A percentile compares a stretch with the other conserved stretches of the same genome.
Evolutionary conservation across 192 early-diverging fungal genomes (phyloP).

Genomic region (Podila epigama): DNA sequence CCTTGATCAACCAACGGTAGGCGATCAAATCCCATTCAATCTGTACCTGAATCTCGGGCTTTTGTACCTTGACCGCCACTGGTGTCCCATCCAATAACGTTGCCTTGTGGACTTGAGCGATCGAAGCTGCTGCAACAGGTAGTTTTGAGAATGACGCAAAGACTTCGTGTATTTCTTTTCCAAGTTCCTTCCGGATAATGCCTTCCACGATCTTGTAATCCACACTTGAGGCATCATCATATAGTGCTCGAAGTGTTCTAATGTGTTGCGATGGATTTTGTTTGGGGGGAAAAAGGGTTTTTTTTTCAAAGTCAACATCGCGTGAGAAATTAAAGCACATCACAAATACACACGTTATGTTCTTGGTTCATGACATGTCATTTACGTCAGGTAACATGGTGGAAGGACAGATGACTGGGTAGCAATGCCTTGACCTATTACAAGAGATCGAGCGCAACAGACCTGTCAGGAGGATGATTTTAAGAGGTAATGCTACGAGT

Average conservation of each 20-base stretch:
- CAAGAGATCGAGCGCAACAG: no score
- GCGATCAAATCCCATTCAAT: slow-evolving; percentile 85
- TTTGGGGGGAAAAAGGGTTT: no score
- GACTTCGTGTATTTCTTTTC: slow-evolving; percentile 61
- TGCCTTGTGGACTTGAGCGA: slow-evolving; percentile 94
- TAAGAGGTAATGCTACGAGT: no score
- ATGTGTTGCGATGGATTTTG: slow-evolving; percentile 14
- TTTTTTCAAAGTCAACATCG: not conserved
- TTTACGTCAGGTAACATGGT: slow-evolving; percentile 48
- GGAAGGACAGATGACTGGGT: slow-evolving; percentile 71
- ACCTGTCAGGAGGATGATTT: no score
- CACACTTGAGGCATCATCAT: slow-evolving; percentile 84
- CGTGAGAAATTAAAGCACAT: slow-evolving; percentile 6
- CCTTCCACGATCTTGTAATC: slow-evolving; percentile 66
- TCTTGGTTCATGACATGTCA: not conserved
- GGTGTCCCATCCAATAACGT: slow-evolving; percentile 66
- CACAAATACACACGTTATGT: slow-evolving; percentile 8
- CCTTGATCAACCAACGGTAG: slow-evolving; percentile 63
- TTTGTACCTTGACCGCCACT: slow-evolving; percentile 95
- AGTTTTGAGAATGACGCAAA: slow-evolving; percentile 74
- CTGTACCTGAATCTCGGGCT: slow-evolving; percentile 85
- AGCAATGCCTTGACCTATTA: slow-evolving; percentile 81
- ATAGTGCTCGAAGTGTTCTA: slow-evolving; percentile 68
- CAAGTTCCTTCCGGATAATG: slow-evolving; percentile 76
- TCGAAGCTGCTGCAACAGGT: slow-evolving; percentile 89